phyloP scores from a whole-genome alignment of 1,139 yeast genomes.

The Diutina ranongensis region DNA sequence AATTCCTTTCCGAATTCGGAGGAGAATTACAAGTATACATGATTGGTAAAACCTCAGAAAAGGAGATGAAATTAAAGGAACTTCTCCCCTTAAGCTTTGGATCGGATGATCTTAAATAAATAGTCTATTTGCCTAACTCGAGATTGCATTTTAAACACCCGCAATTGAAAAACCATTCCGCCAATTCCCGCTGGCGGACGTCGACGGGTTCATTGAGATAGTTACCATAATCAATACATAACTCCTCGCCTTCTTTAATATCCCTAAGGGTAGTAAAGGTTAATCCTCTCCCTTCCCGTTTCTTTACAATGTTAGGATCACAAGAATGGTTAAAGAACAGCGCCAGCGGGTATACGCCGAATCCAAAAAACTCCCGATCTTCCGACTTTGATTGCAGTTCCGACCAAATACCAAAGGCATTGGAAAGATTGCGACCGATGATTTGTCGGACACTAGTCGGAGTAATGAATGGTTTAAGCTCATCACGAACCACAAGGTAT shows the following conservation, averaged over 20 bases:
- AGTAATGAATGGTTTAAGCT: slow-evolving; percentile 27
- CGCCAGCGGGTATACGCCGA: slow-evolving; percentile 54
- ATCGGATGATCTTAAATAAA: neutral
- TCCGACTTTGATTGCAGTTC: slow-evolving; percentile 20
- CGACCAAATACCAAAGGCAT: slow-evolving; percentile 71
- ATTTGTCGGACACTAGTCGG: slow-evolving; percentile 32
- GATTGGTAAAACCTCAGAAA: slow-evolving; percentile 29
- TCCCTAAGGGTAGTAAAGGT: slow-evolving; percentile 11
- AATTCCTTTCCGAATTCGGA: slow-evolving; percentile 70
- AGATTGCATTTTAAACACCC: slow-evolving; percentile 36
- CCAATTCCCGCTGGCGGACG: slow-evolving; percentile 32
- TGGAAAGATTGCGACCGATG: slow-evolving; percentile 57
- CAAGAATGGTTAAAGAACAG: slow-evolving; percentile 59
- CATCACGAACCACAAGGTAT: slow-evolving; percentile 26
- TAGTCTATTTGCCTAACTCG: slow-evolving; percentile 10
- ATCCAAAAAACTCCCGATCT: slow-evolving; percentile 56
- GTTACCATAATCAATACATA: slow-evolving; percentile 56
- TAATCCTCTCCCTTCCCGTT: slow-evolving; percentile 14
- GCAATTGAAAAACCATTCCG: slow-evolving; percentile 55
- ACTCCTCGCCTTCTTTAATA: slow-evolving; percentile 34
- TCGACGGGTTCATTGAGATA: slow-evolving; percentile 28
- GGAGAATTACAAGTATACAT: slow-evolving; percentile 43
- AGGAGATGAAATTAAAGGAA: neutral
- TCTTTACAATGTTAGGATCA: slow-evolving; percentile 15
- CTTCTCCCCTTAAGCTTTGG: neutral